Conservation (phyloP, 208 protist species). For the Vickermania spadyakhi region DNA sequence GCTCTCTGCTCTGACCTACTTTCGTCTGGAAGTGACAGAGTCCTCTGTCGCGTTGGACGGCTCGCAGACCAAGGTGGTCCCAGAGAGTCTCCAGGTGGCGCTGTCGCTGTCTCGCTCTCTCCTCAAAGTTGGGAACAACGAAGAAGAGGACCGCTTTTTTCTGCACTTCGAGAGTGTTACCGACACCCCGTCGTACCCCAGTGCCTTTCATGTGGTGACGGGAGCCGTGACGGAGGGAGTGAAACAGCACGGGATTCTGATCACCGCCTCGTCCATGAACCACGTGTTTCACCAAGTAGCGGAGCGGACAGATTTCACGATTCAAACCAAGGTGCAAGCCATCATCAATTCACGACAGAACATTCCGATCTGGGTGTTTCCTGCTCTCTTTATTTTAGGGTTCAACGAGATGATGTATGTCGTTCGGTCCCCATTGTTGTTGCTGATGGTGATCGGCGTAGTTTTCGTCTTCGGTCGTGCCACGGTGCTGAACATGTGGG, state of each 20-base stretch:
- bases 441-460: constrained; percentile 38
- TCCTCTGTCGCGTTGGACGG: not conserved
- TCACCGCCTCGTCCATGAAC: constrained; percentile 41
- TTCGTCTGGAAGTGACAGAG: constrained; percentile 38
- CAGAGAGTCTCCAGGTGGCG: not conserved
- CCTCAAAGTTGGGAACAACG: not conserved
- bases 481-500: constrained; percentile 59
- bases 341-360: constrained; percentile 49
- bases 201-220: not conserved
- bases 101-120: no score
- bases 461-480: constrained; percentile 50
- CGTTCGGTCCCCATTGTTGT: constrained; percentile 48
- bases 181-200: not conserved
- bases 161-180: not conserved
- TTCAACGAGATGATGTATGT: constrained; percentile 84
- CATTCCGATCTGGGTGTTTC: constrained; percentile 70
- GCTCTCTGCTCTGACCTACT: constrained; percentile 66
- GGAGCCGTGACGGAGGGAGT: not conserved
- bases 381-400: constrained; percentile 52
- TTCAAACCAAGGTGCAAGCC: constrained; percentile 61
- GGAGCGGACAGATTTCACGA: constrained; percentile 79
- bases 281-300: constrained; percentile 60
- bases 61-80: not conserved
- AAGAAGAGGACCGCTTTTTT: constrained; percentile 5
- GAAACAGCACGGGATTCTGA: constrained; percentile 27